These are phyloP conservation scores for Trichoderma arundinaceum DNA, from an alignment of 2,329 filamentous ascomycete species.

Conservation along the genomic window DNA sequence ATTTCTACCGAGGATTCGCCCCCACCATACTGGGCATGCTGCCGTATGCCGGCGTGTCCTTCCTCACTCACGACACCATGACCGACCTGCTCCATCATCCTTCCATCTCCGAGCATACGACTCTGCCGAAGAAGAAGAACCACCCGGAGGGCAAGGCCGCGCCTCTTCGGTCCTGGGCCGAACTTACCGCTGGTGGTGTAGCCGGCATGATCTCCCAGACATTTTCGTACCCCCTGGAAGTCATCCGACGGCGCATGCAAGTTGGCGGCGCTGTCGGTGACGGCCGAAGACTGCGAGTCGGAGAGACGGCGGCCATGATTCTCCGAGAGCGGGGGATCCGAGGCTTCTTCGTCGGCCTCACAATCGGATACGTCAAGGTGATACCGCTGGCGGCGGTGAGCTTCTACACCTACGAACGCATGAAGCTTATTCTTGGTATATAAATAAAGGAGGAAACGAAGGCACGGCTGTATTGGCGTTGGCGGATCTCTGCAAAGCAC, in stretches of 20 bases:
- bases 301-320: conserved; percentile 78
- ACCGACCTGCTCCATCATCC: conserved; percentile 81
- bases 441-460: conserved; percentile 42
- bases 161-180: conserved; percentile 82
- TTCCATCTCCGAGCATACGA: conserved; percentile 72
- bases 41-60: conserved; percentile 93
- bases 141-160: conserved; percentile 65
- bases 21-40: conserved; percentile 94
- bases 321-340: conserved; percentile 74
- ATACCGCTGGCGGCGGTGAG: conserved; percentile 81
- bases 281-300: conserved; percentile 76
- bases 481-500: conserved; percentile 9
- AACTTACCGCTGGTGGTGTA: conserved; percentile 81
- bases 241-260: conserved; percentile 92
- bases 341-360: conserved; percentile 91
- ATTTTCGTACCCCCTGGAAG: conserved; percentile 89
- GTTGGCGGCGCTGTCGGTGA: conserved; percentile 94
- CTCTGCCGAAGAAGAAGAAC: conserved; percentile 66
- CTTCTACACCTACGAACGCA: conserved; percentile 70
- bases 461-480: conserved; percentile 31
- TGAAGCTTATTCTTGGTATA: conserved; percentile 69
- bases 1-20: conserved; percentile 94
- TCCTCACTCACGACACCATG: conserved; percentile 90
- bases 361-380: conserved; percentile 94
- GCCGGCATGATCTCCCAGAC: conserved; percentile 92